Conservation (phyloP, 768 basidiomycete genomes). For the Trametes coccinea region DNA sequence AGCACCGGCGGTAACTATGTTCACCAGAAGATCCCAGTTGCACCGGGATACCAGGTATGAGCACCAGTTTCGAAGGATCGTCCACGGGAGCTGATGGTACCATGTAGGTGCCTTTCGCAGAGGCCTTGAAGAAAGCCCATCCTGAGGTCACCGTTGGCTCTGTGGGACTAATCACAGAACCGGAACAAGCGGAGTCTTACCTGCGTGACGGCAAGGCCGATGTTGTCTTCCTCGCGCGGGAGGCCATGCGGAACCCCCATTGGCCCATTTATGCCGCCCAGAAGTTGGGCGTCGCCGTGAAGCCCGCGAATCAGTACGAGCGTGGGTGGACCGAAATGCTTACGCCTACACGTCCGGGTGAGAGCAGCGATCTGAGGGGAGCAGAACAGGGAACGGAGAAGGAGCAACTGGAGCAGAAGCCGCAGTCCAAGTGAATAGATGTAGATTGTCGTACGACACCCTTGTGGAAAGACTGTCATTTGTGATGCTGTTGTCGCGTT, state of each 20-base stretch:
- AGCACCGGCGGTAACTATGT: conserved; percentile 61
- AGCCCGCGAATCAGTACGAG: conserved; percentile 73
- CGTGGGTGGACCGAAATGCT: conserved; percentile 51
- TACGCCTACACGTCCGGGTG: conserved; percentile 17
- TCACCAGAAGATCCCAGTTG: conserved; percentile 55
- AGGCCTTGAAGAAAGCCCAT: conserved; percentile 59
- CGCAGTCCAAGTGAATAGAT: neutral
- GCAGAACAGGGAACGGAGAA: conserved; percentile 10
- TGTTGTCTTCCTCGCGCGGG: conserved; percentile 65
- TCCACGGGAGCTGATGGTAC: too few species aligned
- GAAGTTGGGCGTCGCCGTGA: conserved; percentile 62
- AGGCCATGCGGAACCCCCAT: conserved; percentile 65
- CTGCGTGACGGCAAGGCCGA: conserved; percentile 69
- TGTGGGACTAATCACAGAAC: conserved; percentile 73
- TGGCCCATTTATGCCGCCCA: conserved; percentile 64
- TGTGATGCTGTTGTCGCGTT: too few species aligned
- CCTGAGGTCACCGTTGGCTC: conserved; percentile 56
- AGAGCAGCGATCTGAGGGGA: neutral
- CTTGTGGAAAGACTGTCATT: too few species aligned
- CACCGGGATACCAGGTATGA: conserved; percentile 62
- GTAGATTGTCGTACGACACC: neutral
- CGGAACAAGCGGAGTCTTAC: conserved; percentile 58
- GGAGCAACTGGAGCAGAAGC: conserved; percentile 5
- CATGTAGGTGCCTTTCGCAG: conserved; percentile 64
- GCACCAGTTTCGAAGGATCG: neutral